Evolutionary conservation across 495 filamentous ascomycete species (phyloP), one percentile per base, ranked within the genome.

Genomic region (Hyaloscypha hepaticicola): DNA sequence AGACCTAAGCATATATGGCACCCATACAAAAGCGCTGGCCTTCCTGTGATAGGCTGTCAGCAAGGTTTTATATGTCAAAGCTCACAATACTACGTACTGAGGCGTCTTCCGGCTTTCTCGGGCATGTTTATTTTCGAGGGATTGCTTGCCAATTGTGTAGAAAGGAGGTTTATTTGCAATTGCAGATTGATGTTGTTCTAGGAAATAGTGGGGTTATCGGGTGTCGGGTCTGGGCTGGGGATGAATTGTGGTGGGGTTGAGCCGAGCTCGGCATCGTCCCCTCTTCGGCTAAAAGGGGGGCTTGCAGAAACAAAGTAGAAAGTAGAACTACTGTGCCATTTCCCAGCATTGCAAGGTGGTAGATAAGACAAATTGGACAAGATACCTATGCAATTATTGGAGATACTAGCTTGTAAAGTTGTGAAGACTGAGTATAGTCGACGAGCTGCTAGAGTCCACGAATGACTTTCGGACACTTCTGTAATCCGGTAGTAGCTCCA

Each of bases 11-110:
- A 26, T 5, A 51, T 22, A 34, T 21, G 33, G 58, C 4, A 53
- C 27, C 59, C 59, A 53, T 51, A 71, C 69, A 71, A 71, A 53
- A 71, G 69, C 29, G 66, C 69, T 7, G 69, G 66, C 38, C 66
- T 52, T 3, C 26, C 69, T 70, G 65, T 11, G 25, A 12, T 14
- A 48, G 27, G 26, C 6, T 45, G 38, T 67, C 62, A 67, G 65
- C 33, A 9, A 24, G 25, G 16, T 60, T 1, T 22, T 29, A 27
- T 12, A 41, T 14, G 7, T 22, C 25, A 38, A 28, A 11, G 31
- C n/a, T n/a, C n/a, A 25, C 27, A 5, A 34, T 51, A 7, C 12
- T 34, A 60, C 62, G 9, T 65, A 67, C 68, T 58, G 0, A 70
- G 51, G 29, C 68, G 28, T 55, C 64, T 66, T n/a, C 26, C 41